A percentile compares a stretch with the other conserved stretches of the same genome.
phyloP scores from a whole-genome alignment of 345 rosid species.

The Bruguiera gymnorhiza region DNA sequence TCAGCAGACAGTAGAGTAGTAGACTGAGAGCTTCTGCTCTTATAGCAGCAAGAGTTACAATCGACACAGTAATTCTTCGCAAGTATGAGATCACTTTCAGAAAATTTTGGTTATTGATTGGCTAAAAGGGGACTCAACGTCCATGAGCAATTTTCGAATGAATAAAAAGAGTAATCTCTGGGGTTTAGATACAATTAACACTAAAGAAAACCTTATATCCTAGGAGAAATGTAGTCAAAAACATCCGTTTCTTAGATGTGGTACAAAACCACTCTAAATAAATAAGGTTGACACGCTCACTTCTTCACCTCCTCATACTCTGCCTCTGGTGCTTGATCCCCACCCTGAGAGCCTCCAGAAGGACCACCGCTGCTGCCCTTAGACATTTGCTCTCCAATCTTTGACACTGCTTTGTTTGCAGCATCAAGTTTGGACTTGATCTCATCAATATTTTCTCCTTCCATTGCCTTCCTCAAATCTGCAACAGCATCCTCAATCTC shows the following conservation, averaged over 20 bases:
- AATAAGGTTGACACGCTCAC: slow-evolving; percentile 2
- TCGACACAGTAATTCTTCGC: neutral
- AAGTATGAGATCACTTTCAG: neutral
- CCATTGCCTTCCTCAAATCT: slow-evolving; percentile 30
- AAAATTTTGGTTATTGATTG: slow-evolving; percentile 11
- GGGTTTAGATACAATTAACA: slow-evolving; percentile 18
- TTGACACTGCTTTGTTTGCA: slow-evolving; percentile 35
- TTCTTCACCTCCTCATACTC: slow-evolving; percentile 40
- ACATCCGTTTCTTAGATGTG: neutral
- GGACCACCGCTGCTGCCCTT: slow-evolving; percentile 23
- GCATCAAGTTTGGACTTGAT: slow-evolving; percentile 31
- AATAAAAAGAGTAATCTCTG: slow-evolving; percentile 8
- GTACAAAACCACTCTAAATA: no score
- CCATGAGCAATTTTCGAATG: slow-evolving; percentile 3
- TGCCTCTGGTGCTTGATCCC: slow-evolving; percentile 33
- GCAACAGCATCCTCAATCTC: slow-evolving; percentile 30
- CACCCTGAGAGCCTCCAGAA: slow-evolving; percentile 23
- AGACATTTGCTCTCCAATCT: slow-evolving; percentile 37
- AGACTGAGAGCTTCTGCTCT: no score
- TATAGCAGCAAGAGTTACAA: no score
- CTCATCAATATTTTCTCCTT: slow-evolving; percentile 25
- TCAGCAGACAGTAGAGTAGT: neutral
- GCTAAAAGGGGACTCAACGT: slow-evolving; percentile 5
- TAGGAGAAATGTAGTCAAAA: neutral
- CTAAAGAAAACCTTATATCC: slow-evolving; percentile 3